Percentiles rank a stretch among this genome's conserved stretches.
Conservation (phyloP, 495 filamentous ascomycete species). For the Sordaria brevicollis region DNA sequence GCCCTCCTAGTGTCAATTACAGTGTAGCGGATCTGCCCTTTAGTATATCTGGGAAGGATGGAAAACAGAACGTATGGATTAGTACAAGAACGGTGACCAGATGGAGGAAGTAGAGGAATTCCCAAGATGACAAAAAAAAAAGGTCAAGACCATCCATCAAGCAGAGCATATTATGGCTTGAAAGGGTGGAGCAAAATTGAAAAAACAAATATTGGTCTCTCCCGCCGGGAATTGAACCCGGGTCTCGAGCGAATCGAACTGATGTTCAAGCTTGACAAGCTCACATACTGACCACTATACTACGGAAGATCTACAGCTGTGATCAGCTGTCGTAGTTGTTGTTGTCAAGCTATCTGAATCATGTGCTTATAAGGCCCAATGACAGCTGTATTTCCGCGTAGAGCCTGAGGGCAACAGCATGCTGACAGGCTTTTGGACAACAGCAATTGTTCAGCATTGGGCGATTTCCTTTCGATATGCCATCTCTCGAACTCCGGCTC, state of each 20-base stretch:
- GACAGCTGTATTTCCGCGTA: too few relatives aligned
- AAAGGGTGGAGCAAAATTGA: too few relatives aligned
- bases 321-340: not conserved
- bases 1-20: too few relatives aligned
- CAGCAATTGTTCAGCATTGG: not conserved
- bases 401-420: too few relatives aligned
- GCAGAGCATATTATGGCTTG: too few relatives aligned
- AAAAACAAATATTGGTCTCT: not conserved
- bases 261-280: not conserved
- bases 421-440: not conserved
- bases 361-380: not conserved
- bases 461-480: not conserved
- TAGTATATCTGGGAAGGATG: too few relatives aligned
- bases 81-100: too few relatives aligned
- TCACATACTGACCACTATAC: not conserved
- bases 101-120: too few relatives aligned
- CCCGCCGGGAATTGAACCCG: not conserved
- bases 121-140: too few relatives aligned
- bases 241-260: not conserved
- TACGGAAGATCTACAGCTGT: not conserved
- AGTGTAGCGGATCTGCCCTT: too few relatives aligned
- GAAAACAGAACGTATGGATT: too few relatives aligned
- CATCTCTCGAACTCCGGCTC: not conserved
- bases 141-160: too few relatives aligned
- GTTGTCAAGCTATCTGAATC: fast-evolving